phyloP scores from a whole-genome alignment of 352 stramenopile genomes.

The Globisporangium spiculum region DNA sequence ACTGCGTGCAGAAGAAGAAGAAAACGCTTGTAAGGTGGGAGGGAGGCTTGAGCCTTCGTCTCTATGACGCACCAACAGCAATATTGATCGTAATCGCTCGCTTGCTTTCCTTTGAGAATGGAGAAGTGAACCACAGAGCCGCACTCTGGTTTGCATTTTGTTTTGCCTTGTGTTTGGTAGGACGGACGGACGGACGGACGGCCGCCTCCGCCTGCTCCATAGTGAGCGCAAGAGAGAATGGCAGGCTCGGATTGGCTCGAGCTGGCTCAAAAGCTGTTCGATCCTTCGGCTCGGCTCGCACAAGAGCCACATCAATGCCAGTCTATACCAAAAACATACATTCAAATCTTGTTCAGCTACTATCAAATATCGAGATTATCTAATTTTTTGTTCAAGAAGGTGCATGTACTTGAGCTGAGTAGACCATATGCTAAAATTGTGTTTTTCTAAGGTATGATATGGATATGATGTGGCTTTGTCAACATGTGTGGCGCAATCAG shows the following conservation, averaged over 20 bases:
- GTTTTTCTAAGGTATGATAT: no score
- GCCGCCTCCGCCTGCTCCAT: neutral
- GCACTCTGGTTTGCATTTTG: neutral
- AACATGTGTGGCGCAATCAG: no score
- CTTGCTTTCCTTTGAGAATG: constrained; percentile 6
- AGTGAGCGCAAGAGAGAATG: neutral
- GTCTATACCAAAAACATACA: no score
- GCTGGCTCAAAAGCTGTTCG: neutral
- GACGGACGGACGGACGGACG: neutral
- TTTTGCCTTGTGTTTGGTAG: neutral
- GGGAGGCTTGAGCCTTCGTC: neutral
- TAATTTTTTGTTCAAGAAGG: no score
- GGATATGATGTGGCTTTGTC: no score
- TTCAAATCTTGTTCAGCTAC: no score
- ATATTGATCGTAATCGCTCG: neutral
- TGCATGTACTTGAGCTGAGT: no score
- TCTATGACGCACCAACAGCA: neutral
- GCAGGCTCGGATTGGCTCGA: neutral
- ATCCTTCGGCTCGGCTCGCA: neutral
- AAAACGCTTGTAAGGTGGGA: neutral
- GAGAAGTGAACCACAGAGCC: neutral
- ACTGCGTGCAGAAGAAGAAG: neutral
- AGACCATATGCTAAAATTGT: no score
- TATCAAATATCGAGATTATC: no score
- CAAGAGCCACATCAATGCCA: neutral